phyloP scores from a whole-genome alignment of 2,329 filamentous ascomycete genomes.

The Stagonosporopsis vannaccii region DNA sequence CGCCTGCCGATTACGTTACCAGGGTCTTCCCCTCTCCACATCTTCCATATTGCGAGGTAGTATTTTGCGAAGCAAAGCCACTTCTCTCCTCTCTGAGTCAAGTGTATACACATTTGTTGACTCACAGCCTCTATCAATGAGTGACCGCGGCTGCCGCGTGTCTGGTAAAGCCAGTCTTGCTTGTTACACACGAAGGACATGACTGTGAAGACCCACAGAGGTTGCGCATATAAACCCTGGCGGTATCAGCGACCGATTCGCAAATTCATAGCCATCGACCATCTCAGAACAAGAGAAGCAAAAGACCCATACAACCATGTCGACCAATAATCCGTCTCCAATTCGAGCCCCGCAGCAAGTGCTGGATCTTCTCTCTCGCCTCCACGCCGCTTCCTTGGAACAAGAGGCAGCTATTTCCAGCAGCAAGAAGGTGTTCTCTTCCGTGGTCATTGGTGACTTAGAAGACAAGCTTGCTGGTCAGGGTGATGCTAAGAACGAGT shows the following conservation, averaged over 20 bases:
- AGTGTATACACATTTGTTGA: too few species aligned
- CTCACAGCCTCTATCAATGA: background rate
- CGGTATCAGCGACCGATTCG: background rate
- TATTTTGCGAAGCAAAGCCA: background rate
- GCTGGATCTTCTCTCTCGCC: constrained; percentile 5
- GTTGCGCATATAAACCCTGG: background rate
- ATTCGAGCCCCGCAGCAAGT: constrained; percentile 6
- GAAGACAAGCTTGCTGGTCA: background rate
- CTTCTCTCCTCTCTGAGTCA: background rate
- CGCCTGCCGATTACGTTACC: background rate
- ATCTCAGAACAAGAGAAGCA: background rate
- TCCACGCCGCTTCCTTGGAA: constrained; percentile 12
- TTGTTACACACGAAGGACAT: background rate
- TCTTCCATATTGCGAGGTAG: background rate
- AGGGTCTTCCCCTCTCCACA: background rate
- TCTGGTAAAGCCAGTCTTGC: background rate
- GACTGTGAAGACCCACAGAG: background rate
- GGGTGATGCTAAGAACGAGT: constrained; percentile 5
- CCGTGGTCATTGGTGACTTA: constrained; percentile 4
- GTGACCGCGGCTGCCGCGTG: background rate
- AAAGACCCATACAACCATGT: background rate
- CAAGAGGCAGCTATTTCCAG: constrained; percentile 13
- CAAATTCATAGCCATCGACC: background rate
- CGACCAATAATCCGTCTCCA: background rate
- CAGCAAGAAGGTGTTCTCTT: constrained; percentile 4